A percentile compares a stretch with the other conserved stretches of the same genome.
Evolutionary conservation across 1,139 yeast species (phyloP).

Genomic region (Chernovozyma aurita): DNA sequence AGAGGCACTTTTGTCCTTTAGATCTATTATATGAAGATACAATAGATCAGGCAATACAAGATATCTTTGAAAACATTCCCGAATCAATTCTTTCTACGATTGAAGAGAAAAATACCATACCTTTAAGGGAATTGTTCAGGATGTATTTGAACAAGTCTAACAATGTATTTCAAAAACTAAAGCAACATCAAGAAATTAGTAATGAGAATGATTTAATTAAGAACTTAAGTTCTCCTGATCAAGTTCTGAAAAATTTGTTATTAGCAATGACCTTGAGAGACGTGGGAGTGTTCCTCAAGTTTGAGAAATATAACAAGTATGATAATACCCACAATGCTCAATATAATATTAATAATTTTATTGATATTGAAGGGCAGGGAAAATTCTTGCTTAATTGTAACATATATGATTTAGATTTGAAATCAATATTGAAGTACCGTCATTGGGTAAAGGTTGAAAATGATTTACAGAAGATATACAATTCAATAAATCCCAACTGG

Average conservation of each 20-base stretch:
- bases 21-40: constrained; percentile 34
- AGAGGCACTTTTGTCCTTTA: constrained; percentile 42
- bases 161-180: constrained; percentile 36
- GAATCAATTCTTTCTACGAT: constrained; percentile 13
- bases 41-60: constrained; percentile 30
- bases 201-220: constrained; percentile 31
- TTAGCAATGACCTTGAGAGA: constrained; percentile 55
- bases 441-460: constrained; percentile 41
- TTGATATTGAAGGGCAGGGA: constrained; percentile 22
- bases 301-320: constrained; percentile 29
- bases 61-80: constrained; percentile 30
- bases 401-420: constrained; percentile 43
- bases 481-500: constrained; percentile 35
- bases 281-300: constrained; percentile 45
- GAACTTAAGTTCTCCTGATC: constrained; percentile 31
- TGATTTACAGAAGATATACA: constrained; percentile 30
- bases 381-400: constrained; percentile 33
- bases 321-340: constrained; percentile 32
- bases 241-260: constrained; percentile 41
- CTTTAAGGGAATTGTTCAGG: constrained; percentile 25
- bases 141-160: constrained; percentile 25
- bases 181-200: constrained; percentile 32
- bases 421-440: constrained; percentile 35
- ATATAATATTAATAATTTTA: constrained; percentile 29
- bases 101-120: constrained; percentile 22